Evolutionary conservation across 306 rosid genomes (phyloP).

Genomic region (Betula pendula): DNA sequence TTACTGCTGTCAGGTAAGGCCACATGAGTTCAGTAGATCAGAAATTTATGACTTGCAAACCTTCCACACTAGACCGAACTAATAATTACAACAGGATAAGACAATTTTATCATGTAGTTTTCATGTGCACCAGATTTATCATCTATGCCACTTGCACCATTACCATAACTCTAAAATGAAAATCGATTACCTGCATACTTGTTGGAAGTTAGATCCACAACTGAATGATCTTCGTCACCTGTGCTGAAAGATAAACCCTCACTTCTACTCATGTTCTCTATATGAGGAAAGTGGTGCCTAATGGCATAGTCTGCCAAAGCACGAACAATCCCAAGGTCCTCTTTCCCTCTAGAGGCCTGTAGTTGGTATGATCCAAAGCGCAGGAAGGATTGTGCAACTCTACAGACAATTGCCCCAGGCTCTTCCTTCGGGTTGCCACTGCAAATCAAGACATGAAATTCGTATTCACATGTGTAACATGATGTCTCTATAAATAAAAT

Average conservation of each 20-base stretch:
- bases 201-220: conserved; percentile 95
- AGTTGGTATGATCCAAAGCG: conserved; percentile 97
- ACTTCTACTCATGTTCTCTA: conserved; percentile 80
- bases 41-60: neutral
- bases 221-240: conserved; percentile 67
- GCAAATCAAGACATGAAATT: conserved; percentile 24
- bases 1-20: neutral
- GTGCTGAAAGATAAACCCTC: conserved; percentile 85
- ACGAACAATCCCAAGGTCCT: conserved; percentile 73
- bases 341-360: conserved; percentile 81
- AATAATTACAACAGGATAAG: neutral
- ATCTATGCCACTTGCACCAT: neutral
- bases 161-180: conserved; percentile 1
- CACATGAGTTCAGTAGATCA: neutral
- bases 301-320: conserved; percentile 87
- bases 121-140: neutral
- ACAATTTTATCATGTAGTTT: neutral
- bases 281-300: conserved; percentile 83
- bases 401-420: conserved; percentile 91
- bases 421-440: conserved; percentile 97
- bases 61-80: neutral
- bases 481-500: neutral
- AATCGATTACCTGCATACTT: conserved; percentile 83
- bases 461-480: neutral
- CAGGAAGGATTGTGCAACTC: conserved; percentile 87